Evolutionary conservation across 202 grass and related monocot species (phyloP).

Genomic region (Panicum hallii): DNA sequence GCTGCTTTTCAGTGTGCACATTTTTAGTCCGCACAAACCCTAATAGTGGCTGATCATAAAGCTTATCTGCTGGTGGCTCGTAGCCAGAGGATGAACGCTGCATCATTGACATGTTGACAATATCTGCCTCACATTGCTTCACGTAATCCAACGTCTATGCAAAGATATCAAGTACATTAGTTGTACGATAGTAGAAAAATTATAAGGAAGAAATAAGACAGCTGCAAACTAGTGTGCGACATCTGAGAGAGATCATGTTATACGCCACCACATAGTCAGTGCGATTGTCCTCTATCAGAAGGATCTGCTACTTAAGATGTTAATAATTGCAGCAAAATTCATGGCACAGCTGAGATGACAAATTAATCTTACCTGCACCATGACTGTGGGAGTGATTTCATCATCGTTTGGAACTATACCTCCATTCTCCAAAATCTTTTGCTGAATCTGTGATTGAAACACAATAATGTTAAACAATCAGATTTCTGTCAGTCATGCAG

Average conservation of each 20-base stretch:
- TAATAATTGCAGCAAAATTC: slow-evolving; percentile 26
- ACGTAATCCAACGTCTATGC: slow-evolving; percentile 69
- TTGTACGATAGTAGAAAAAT: slow-evolving; percentile 1
- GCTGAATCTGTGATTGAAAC: slow-evolving; percentile 68
- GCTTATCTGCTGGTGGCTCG: slow-evolving; percentile 77
- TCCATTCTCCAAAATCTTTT: slow-evolving; percentile 78
- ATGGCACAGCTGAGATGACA: slow-evolving; percentile 1
- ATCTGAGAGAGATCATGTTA: neutral
- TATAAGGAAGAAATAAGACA: slow-evolving; percentile 19
- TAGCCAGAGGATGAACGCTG: slow-evolving; percentile 67
- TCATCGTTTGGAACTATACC: slow-evolving; percentile 56
- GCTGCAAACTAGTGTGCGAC: neutral
- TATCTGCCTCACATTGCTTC: slow-evolving; percentile 89
- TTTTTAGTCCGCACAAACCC: slow-evolving; percentile 70
- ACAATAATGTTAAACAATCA: slow-evolving; percentile 32
- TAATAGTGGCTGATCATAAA: slow-evolving; percentile 76
- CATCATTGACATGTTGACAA: slow-evolving; percentile 77
- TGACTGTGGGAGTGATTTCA: slow-evolving; percentile 67
- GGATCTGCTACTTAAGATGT: neutral
- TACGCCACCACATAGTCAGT: slow-evolving; percentile 26
- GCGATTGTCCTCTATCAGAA: neutral
- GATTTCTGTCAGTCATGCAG: slow-evolving; percentile 2
- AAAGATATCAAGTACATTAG: slow-evolving; percentile 35
- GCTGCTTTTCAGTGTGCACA: slow-evolving; percentile 31
- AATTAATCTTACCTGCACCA: slow-evolving; percentile 68